Conservation (phyloP, 75 land plant species). For the Isoetes taiwanensis region DNA sequence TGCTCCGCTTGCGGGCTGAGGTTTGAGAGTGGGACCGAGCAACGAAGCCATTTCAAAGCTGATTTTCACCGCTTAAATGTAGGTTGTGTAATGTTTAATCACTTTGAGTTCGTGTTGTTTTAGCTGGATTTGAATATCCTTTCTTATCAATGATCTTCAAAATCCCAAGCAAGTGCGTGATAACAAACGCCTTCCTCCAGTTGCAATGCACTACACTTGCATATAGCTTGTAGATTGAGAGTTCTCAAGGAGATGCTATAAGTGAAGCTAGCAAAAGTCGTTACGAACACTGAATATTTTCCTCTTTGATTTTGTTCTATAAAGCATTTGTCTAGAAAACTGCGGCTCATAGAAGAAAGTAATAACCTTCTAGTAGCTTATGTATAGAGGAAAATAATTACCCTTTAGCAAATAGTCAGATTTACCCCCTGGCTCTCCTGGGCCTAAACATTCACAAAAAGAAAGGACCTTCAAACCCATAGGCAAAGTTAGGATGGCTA, state of each 20-base stretch:
- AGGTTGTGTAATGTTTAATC: background rate
- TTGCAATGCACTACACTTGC: background rate
- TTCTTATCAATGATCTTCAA: background rate
- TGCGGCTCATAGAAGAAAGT: too few species aligned
- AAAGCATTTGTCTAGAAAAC: background rate
- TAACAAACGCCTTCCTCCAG: too few species aligned
- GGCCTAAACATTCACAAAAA: too few species aligned
- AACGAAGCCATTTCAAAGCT: constrained; percentile 86
- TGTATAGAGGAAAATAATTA: too few species aligned
- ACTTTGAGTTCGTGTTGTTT: too few species aligned
- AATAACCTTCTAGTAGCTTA: too few species aligned
- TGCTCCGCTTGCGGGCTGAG: constrained; percentile 57
- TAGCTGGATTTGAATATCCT: background rate
- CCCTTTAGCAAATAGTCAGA: too few species aligned
- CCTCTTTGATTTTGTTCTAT: background rate
- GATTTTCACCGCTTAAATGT: constrained; percentile 94
- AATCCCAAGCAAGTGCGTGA: too few species aligned
- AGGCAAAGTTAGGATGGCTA: too few species aligned
- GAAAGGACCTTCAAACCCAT: too few species aligned
- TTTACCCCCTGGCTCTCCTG: too few species aligned
- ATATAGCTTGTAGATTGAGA: background rate
- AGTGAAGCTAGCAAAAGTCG: background rate
- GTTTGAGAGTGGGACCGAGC: constrained; percentile 71
- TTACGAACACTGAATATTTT: background rate
- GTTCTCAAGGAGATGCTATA: background rate